Base-by-base conservation (phyloP, 257 asterid species). In the Perilla frutescens region DNA sequence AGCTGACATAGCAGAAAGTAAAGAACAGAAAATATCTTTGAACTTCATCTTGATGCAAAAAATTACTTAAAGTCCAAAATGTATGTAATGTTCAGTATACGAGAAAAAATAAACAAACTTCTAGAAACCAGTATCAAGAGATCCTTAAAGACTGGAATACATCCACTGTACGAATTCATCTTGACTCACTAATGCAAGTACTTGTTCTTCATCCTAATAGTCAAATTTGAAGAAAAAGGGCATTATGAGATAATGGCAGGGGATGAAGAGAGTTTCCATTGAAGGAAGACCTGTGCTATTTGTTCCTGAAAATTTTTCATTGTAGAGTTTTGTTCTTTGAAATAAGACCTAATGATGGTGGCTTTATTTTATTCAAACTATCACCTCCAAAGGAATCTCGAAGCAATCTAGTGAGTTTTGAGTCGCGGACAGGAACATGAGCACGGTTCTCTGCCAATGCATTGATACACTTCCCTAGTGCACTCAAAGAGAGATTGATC, bases 341-440 rank as follows among this genome's bases (percentile, higher is more conserved):
- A 66, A 55, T 20, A 61, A 48, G 43, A 62, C 63, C 69, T 34
- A 4, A 51, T 40, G 13, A 31, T 48, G 44, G 15, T 6, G 63
- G 31, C 50, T 49, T 67, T 45, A 41, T 36, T 53, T 26, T 15
- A 49, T 10, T 64, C 70, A 72, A 71, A 76, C 55, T 48, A 51
- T 81, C 73, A 90, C 98, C 98, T 87, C 98, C 98, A 84, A 93
- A 91, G 62, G 98, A 93, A 87, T 93, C 97, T 56, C 90, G 90
- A 74, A 93, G 98, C 84, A 93, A 72, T 70, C 98, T 88, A 55
- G 98, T 93, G 71, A 93, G 89, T 84, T 91, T 93, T 44, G 98
- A 93, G 75, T 93, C 98, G 26, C 98, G 92, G 34, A 91, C 90
- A 58, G 96, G 97, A 73, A 93, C 96, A 82, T 93, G 97, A 70